Base-by-base conservation (phyloP, 805 yeast genomes). In the Metschnikowia bowlesiae region DNA sequence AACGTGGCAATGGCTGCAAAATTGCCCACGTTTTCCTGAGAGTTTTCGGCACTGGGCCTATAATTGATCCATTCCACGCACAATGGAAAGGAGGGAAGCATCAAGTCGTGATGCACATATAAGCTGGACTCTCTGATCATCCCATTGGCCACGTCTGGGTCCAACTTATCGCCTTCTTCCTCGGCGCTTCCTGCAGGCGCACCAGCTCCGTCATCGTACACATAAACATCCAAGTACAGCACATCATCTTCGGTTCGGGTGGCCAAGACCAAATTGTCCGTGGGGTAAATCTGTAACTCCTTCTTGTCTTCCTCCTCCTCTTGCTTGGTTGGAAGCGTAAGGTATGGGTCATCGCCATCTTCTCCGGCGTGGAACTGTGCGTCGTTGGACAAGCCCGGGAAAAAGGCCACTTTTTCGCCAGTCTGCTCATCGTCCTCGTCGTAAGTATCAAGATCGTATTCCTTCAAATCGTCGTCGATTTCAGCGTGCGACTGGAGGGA, bases 1-100 rank as follows among this genome's bases (percentile, higher is more conserved):
- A 94, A 92, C 2, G 98, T 88, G 64, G 98, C 98, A 56, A 94
- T 76, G 11, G 99, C 99, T 2, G 96, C 98, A 69, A 89, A 90
- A 69, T 90, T 94, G 9, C 96, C 97, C 31, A 83, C 70, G 53
- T 81, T 79, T 32, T 68, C 68, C 2, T 63, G 57, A 31, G 47
- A 45, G 37, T 51, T 60, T 30, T 42, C 46, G 11, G 68, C 59
- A 18, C 67, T 72, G 32, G 95, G 92, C 53, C 75, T 78, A 66
- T 79, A 87, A 67, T 89, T 87, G 55, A 94, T 67, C 98, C 98
- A 92, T 69, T 94, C 99, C 33, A 91, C 91, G 66, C 97, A 89
- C 53, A 94, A 77, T 39, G 99, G 99, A 78, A 94, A 92, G 2
- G 97, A 87, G 1, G 99, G 99, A 53, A 94, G 78, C 97, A 94